A percentile compares a stretch with the other conserved stretches of the same genome.
Conservation (phyloP, 2,329 filamentous ascomycete species). For the Apiospora malaysiana region DNA sequence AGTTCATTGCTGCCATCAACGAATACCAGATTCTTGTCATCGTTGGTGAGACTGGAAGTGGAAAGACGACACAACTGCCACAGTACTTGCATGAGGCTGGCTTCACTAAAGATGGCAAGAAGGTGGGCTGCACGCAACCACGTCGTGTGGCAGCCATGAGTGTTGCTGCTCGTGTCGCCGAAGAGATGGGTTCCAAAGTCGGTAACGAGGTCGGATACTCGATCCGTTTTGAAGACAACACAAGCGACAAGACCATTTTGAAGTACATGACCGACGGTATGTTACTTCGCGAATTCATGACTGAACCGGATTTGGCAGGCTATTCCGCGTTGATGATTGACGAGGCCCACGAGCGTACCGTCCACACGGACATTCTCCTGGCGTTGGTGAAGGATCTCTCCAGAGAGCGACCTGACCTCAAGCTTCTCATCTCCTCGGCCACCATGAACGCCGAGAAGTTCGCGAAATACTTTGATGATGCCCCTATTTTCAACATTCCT, state of each 20-base stretch:
- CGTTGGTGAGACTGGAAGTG: slow-evolving; percentile 92
- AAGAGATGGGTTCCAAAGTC: slow-evolving; percentile 89
- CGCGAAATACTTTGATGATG: slow-evolving; percentile 87
- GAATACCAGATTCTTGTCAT: slow-evolving; percentile 89
- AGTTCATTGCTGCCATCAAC: slow-evolving; percentile 85
- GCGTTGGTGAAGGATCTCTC: slow-evolving; percentile 89
- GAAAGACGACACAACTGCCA: slow-evolving; percentile 94
- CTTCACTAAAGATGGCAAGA: slow-evolving; percentile 82
- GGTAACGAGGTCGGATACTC: slow-evolving; percentile 94
- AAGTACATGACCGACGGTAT: slow-evolving; percentile 99
- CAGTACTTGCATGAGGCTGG: slow-evolving; percentile 94
- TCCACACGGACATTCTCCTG: slow-evolving; percentile 89
- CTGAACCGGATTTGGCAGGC: slow-evolving; percentile 79
- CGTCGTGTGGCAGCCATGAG: slow-evolving; percentile 97
- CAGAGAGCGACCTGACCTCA: slow-evolving; percentile 81
- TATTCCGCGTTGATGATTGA: slow-evolving; percentile 96
- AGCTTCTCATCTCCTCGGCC: slow-evolving; percentile 89
- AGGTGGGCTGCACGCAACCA: slow-evolving; percentile 92
- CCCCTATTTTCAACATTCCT: slow-evolving; percentile 93
- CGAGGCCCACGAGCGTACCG: slow-evolving; percentile 92
- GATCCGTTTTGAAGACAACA: slow-evolving; percentile 93
- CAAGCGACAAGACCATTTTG: slow-evolving; percentile 86
- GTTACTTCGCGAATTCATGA: slow-evolving; percentile 87
- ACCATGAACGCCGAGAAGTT: slow-evolving; percentile 96
- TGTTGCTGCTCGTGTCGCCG: slow-evolving; percentile 92